These are phyloP conservation scores for Melanogaster broomeanus DNA, from an alignment of 768 basidiomycete species.

Conservation along the genomic window DNA sequence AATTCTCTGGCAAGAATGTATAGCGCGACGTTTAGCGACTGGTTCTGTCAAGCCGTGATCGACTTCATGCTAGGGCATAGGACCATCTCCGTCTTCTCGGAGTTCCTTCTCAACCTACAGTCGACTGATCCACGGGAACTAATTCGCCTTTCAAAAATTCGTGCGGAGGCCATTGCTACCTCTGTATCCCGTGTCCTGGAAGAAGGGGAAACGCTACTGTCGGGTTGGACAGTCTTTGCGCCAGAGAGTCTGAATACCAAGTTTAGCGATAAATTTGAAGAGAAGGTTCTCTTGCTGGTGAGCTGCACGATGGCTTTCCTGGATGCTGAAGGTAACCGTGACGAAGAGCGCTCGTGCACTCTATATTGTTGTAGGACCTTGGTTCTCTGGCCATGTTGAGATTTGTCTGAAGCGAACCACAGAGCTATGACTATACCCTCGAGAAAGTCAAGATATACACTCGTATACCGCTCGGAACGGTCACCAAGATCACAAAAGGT, in stretches of 20 bases:
- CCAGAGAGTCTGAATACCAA: slow-evolving; percentile 76
- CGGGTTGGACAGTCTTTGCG: slow-evolving; percentile 91
- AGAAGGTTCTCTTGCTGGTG: slow-evolving; percentile 89
- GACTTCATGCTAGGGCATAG: slow-evolving; percentile 90
- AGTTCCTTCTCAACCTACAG: slow-evolving; percentile 86
- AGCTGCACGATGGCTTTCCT: slow-evolving; percentile 29
- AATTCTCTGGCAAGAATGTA: slow-evolving; percentile 93
- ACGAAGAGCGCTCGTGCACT: slow-evolving; percentile 49
- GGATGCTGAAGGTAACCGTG: slow-evolving; percentile 1
- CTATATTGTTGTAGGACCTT: slow-evolving; percentile 70
- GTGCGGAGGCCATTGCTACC: slow-evolving; percentile 91
- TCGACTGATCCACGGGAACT: slow-evolving; percentile 92
- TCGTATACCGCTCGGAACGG: slow-evolving; percentile 83
- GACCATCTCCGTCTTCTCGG: slow-evolving; percentile 85
- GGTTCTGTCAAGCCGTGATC: slow-evolving; percentile 96
- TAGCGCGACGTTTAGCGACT: slow-evolving; percentile 89
- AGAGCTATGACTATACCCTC: slow-evolving; percentile 93
- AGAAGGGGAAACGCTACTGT: slow-evolving; percentile 75
- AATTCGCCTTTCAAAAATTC: slow-evolving; percentile 83
- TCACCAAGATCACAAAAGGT: slow-evolving; percentile 81
- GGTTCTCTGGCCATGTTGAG: not conserved
- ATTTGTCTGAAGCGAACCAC: slow-evolving; percentile 9
- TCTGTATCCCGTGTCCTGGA: slow-evolving; percentile 74
- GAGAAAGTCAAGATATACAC: slow-evolving; percentile 91
- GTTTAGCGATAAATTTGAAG: slow-evolving; percentile 83